Conservation (phyloP, 139 green algal species). For the Coccomyxa sp. region DNA sequence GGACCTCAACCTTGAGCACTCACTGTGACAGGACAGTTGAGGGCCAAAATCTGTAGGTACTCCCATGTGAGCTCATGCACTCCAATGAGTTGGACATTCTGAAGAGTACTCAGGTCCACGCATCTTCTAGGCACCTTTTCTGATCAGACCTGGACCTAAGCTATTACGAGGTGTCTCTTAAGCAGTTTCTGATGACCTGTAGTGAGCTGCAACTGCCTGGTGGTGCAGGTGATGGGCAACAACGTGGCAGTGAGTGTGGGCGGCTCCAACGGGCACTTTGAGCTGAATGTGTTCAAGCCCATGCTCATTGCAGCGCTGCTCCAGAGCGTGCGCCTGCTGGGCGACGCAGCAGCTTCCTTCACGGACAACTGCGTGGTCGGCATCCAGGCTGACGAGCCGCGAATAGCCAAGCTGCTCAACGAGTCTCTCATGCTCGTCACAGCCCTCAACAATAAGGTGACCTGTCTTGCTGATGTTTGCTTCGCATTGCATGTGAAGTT, state of each 20-base stretch:
- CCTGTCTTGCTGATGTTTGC: neutral
- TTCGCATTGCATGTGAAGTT: neutral
- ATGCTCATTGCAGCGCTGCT: constrained; percentile 68
- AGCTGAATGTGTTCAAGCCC: constrained; percentile 97
- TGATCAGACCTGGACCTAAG: neutral
- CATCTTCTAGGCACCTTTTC: neutral
- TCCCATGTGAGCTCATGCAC: neutral
- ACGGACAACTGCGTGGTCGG: constrained; percentile 72
- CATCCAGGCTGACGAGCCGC: constrained; percentile 71
- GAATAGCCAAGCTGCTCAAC: constrained; percentile 80
- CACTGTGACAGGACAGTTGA: too few relatives aligned
- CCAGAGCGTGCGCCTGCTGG: constrained; percentile 57
- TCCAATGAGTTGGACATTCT: neutral
- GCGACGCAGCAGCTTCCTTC: constrained; percentile 78
- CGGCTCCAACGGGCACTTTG: constrained; percentile 82
- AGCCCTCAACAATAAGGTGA: constrained; percentile 78
- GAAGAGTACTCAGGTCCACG: neutral
- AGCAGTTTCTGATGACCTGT: neutral
- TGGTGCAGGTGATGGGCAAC: constrained; percentile 89
- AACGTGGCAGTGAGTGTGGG: constrained; percentile 72
- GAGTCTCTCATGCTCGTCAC: constrained; percentile 96
- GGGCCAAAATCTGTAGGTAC: too few relatives aligned
- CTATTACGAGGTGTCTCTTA: neutral
- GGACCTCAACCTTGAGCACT: too few relatives aligned
- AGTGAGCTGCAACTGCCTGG: neutral